phyloP scores from a whole-genome alignment of 2,329 filamentous ascomycete species.

The Apiospora pterosperma region DNA sequence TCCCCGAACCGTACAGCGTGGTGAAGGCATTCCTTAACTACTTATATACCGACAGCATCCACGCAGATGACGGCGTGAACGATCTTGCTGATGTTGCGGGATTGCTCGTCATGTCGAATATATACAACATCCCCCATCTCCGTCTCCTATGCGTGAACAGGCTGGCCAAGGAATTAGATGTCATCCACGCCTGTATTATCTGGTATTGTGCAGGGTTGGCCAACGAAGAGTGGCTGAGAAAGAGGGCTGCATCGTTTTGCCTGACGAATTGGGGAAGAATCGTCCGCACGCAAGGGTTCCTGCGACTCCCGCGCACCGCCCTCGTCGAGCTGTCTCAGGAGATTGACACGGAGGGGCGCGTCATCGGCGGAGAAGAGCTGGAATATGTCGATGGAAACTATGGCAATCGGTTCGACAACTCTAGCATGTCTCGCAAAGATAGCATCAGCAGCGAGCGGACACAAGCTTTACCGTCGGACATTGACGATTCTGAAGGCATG shows the following conservation, averaged over 20 bases:
- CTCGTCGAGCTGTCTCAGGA: constrained; percentile 92
- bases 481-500: constrained; percentile 61
- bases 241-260: constrained; percentile 82
- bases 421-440: constrained; percentile 46
- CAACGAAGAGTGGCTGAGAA: constrained; percentile 89
- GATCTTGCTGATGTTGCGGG: constrained; percentile 85
- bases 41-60: constrained; percentile 92
- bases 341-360: constrained; percentile 86
- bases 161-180: constrained; percentile 84
- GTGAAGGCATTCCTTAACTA: constrained; percentile 96
- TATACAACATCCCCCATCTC: constrained; percentile 94
- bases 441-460: constrained; percentile 59
- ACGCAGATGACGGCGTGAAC: constrained; percentile 68
- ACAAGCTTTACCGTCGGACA: constrained; percentile 54
- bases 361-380: constrained; percentile 84
- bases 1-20: constrained; percentile 91
- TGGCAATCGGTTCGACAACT: constrained; percentile 42
- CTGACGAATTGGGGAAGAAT: constrained; percentile 93
- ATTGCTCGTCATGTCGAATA: constrained; percentile 94
- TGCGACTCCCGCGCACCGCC: constrained; percentile 71
- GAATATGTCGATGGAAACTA: constrained; percentile 51
- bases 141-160: constrained; percentile 88
- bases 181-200: constrained; percentile 90
- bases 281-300: constrained; percentile 84
- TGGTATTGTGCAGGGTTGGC: constrained; percentile 93